Base-by-base conservation (phyloP, 2,329 filamentous ascomycete species). In the Claviceps monticola region DNA sequence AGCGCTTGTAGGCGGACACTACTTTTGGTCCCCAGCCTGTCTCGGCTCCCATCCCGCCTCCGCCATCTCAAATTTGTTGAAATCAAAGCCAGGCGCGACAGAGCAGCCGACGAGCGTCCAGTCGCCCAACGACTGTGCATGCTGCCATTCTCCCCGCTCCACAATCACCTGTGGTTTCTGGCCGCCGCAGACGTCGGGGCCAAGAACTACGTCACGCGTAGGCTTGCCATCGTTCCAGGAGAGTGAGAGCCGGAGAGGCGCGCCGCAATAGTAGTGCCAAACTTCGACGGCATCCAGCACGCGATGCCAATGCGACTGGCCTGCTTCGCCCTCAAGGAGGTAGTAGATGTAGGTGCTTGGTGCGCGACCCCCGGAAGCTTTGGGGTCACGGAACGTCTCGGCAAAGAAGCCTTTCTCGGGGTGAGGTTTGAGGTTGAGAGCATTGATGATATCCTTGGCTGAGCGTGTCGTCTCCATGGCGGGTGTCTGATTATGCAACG, bases 191-290 rank as follows among this genome's bases (percentile, higher is more conserved):
- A 76, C 51, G 46, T 74, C 67, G 4, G 64, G 61, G 0, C 73
- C 74, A 13, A 76, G 64, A 26, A 67, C 57, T 8, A 61, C 55
- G 38, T 65, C 53, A 5, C 64, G 61, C 55, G 63, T 62, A 39
- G 61, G 64, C 57, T 53, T 61, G 2, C 72, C 73, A 51, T 76
- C 66, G 49, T 76, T 61, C 19, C 53, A 59, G 1, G 72, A 73
- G 0, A 76, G 61, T 2, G 67, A 71, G 9, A 77, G 60, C 11
- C 60, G 66, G 48, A 78, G 58, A 1, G 74, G 74, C 6, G 74
- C 73, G 5, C 75, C 75, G 8, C 72, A 74, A 49, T 77, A 77
- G 62, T 73, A 69, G 57, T 78, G 75, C 75, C 75, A 78, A 8
- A 74, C 61, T 58, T 78, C 73, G 39, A 62, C 70, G 2, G 70